Evolutionary conservation across 2,329 filamentous ascomycete species (phyloP).

Genomic region (Stachybotrys echinatus): DNA sequence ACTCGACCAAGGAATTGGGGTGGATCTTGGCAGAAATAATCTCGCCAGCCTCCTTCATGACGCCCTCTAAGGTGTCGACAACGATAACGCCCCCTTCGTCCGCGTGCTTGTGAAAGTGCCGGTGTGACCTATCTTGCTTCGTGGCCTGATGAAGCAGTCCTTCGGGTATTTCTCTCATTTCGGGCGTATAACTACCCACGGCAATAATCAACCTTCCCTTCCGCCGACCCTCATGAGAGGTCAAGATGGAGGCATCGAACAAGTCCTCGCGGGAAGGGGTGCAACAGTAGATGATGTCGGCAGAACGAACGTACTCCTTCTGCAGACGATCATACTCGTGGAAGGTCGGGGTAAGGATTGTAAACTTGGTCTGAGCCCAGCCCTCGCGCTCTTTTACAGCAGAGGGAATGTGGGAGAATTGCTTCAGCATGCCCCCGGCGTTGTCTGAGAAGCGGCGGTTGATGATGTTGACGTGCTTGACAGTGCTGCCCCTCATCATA

Average conservation of each 20-base stretch:
- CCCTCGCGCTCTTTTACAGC: slow-evolving; percentile 51
- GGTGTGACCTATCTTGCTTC: slow-evolving; percentile 34
- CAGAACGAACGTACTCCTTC: slow-evolving; percentile 63
- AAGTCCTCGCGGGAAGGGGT: slow-evolving; percentile 71
- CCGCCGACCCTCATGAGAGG: slow-evolving; percentile 61
- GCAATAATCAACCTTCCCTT: slow-evolving; percentile 69
- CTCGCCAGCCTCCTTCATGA: slow-evolving; percentile 79
- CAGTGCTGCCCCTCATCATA: slow-evolving; percentile 62
- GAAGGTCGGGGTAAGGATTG: slow-evolving; percentile 63
- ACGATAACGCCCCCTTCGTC: slow-evolving; percentile 61
- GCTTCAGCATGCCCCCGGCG: slow-evolving; percentile 44
- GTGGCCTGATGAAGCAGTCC: slow-evolving; percentile 65
- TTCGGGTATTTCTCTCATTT: slow-evolving; percentile 80
- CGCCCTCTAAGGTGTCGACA: slow-evolving; percentile 74
- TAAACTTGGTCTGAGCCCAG: slow-evolving; percentile 63
- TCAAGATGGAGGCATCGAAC: slow-evolving; percentile 70
- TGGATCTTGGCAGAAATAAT: slow-evolving; percentile 71
- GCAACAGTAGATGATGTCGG: slow-evolving; percentile 84
- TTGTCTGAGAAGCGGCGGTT: slow-evolving; percentile 64
- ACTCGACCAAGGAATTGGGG: slow-evolving; percentile 76
- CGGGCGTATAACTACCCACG: slow-evolving; percentile 61
- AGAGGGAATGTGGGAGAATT: slow-evolving; percentile 37
- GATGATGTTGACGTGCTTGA: slow-evolving; percentile 77
- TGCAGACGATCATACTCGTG: slow-evolving; percentile 62
- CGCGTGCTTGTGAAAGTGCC: slow-evolving; percentile 64